These are phyloP conservation scores for Leishmania mexicana DNA, from an alignment of 208 protist species.

Conservation along the genomic window DNA sequence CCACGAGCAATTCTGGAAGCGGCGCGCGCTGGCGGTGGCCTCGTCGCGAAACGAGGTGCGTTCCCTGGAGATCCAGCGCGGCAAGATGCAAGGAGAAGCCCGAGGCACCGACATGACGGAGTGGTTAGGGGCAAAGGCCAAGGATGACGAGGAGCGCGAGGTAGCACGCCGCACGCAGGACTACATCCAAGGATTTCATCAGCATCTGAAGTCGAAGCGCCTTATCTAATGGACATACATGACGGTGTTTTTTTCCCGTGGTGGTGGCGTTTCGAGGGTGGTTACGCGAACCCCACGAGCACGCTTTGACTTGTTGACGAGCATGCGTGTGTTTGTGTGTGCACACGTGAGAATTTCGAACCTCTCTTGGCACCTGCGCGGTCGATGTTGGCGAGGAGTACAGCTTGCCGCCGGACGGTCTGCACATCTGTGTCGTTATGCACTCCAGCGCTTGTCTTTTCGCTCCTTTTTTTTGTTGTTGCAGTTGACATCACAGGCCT, in stretches of 20 bases:
- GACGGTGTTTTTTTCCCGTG: not conserved
- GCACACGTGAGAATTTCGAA: not conserved
- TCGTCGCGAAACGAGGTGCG: slow-evolving; percentile 60
- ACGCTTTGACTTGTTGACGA: not conserved
- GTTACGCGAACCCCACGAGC: not conserved
- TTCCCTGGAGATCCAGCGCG: slow-evolving; percentile 69
- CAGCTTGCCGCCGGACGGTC: not conserved
- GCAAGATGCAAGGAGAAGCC: slow-evolving; percentile 70
- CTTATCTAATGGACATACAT: slow-evolving; percentile 52
- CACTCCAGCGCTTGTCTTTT: not conserved
- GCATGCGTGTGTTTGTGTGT: not conserved
- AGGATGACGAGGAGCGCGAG: slow-evolving; percentile 89
- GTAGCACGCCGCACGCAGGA: slow-evolving; percentile 86
- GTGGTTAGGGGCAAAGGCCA: slow-evolving; percentile 88
- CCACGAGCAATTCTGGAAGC: slow-evolving; percentile 91
- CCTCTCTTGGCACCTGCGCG: slow-evolving; percentile 1
- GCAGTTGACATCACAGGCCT: not conserved
- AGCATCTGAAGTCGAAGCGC: slow-evolving; percentile 89
- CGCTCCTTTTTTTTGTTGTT: not conserved
- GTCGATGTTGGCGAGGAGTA: not conserved
- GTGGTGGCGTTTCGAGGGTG: not conserved
- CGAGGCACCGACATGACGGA: slow-evolving; percentile 91
- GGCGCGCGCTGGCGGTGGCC: slow-evolving; percentile 62
- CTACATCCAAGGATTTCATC: slow-evolving; percentile 91
- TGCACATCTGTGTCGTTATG: not conserved